Evolutionary conservation across 2,329 filamentous ascomycete species (phyloP).

Genomic region (Colletotrichum shisoi): DNA sequence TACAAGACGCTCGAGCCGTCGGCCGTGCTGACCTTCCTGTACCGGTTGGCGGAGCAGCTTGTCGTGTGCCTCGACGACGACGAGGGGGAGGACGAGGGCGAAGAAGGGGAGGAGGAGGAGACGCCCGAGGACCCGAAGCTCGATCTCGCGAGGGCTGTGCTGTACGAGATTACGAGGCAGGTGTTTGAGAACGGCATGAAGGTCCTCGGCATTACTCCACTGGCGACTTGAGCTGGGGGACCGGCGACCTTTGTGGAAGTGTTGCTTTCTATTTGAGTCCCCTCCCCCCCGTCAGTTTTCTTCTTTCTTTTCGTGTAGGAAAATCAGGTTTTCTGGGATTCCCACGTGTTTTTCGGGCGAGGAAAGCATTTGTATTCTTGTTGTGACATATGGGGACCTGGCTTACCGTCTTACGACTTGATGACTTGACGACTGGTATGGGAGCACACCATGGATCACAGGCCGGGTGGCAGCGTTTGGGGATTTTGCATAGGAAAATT

Average conservation of each 20-base stretch:
- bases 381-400: neutral
- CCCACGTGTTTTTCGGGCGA: neutral
- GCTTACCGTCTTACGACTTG: conserved; percentile 1
- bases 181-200: conserved; percentile 72
- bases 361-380: neutral
- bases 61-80: conserved; percentile 25
- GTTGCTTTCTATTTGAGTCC: neutral
- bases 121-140: conserved; percentile 54
- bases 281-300: too few species aligned
- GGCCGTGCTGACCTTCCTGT: conserved; percentile 69
- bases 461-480: neutral
- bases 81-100: conserved; percentile 12
- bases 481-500: neutral
- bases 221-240: conserved; percentile 1
- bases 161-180: conserved; percentile 69
- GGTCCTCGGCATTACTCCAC: conserved; percentile 57
- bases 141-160: conserved; percentile 65
- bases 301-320: too few species aligned
- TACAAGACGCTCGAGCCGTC: conserved; percentile 72
- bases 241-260: neutral
- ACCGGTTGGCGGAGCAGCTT: conserved; percentile 27
- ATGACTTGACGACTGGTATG: conserved; percentile 24
- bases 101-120: conserved; percentile 25
- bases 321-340: neutral
- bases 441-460: neutral